Evolutionary conservation across 257 asterid genomes (phyloP), one percentile per base, ranked within the genome.

Genomic region (Primulina eburnea): DNA sequence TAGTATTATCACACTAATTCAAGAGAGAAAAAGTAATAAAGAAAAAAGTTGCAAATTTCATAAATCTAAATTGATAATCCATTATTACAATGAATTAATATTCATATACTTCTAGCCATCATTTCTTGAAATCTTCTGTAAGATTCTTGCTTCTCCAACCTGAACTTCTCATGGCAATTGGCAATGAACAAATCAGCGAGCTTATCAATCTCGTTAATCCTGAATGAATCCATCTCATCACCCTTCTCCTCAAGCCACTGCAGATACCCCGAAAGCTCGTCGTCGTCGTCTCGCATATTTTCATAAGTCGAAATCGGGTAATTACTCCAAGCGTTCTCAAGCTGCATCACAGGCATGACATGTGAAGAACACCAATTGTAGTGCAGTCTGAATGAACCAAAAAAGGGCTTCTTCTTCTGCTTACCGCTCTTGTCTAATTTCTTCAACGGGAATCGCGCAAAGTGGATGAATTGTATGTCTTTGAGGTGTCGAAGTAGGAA

Each of bases 111-210:
- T 81, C 96, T 90, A 40, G 92, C 90, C 90, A 90, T 79, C 97
- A 88, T 90, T 78, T 90, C 97, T 84, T 90, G 96, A 70, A 82
- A 90, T 65, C 81, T 85, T 75, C 97, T 83, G 21, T 88, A 80
- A 14, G 97, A 90, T 60, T 90, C 97, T 16, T 78, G 83, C 71
- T 90, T 90, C 92, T 90, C 97, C 89, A 90, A 73, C 77, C 81
- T 84, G 77, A 90, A 90, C 82, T 88, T 90, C 84, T 88, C 95
- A 76, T 90, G 95, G 76, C 87, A 82, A 62, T 80, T 80, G 0
- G 92, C 95, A 64, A 90, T 90, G 88, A 90, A 90, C 90, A 87
- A 74, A 72, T 90, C 97, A 33, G 97, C 97, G 6, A 90, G 88
- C 72, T 64, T 75, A 62, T 90, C 97, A 30, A 90, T 90, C 14